A percentile compares a stretch with the other conserved stretches of the same genome.
phyloP scores from a whole-genome alignment of 768 basidiomycete species.

The Lactarius sanguifluus region DNA sequence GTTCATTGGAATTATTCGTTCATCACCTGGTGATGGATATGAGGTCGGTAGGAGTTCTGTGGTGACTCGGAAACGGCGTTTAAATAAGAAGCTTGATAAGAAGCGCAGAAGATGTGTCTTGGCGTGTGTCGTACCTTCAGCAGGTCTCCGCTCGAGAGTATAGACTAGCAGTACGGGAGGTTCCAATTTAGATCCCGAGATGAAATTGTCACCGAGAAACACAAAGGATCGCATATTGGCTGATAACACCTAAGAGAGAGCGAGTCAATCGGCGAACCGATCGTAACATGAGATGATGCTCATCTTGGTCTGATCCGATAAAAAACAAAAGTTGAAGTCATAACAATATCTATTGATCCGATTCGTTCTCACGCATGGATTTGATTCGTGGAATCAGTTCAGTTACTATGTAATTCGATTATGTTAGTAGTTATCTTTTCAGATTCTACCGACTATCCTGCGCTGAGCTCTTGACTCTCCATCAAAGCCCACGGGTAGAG shows the following conservation, averaged over 20 bases:
- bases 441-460: too few relatives aligned
- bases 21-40: slow-evolving; percentile 18
- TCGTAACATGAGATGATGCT: background rate
- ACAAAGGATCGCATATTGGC: slow-evolving; percentile 14
- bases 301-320: background rate
- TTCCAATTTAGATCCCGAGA: slow-evolving; percentile 18
- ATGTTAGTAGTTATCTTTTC: too few relatives aligned
- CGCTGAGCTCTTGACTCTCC: background rate
- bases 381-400: too few relatives aligned
- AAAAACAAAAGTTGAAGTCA: too few relatives aligned
- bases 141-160: slow-evolving; percentile 13
- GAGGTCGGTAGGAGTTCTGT: slow-evolving; percentile 11
- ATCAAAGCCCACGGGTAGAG: background rate
- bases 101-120: slow-evolving; percentile 15
- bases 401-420: too few relatives aligned
- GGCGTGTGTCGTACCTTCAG: background rate
- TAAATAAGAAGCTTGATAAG: slow-evolving; percentile 12
- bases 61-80: background rate
- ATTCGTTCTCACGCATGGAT: too few relatives aligned
- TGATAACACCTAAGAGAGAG: slow-evolving; percentile 11
- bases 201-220: slow-evolving; percentile 16
- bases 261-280: background rate
- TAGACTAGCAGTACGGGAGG: slow-evolving; percentile 22
- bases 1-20: slow-evolving; percentile 16
- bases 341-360: too few relatives aligned